Conservation (phyloP, 2,329 filamentous ascomycete species). For the Fonsecaea monophora region DNA sequence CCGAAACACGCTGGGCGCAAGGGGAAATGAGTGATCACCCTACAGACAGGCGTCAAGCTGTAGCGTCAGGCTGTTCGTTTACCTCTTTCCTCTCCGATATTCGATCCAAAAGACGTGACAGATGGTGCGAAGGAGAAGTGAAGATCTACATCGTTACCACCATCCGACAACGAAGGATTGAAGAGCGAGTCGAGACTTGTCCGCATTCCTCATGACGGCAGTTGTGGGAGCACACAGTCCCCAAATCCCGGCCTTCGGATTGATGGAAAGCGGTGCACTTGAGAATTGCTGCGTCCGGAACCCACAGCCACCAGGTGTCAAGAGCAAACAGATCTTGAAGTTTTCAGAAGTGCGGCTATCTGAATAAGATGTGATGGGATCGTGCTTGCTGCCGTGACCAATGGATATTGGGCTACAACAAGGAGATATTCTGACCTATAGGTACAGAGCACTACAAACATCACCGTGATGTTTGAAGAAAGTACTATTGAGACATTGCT, state of each 20-base stretch:
- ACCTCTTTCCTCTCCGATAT: background rate
- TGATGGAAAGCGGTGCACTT: background rate
- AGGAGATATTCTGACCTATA: background rate
- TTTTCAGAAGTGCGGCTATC: background rate
- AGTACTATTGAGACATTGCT: background rate
- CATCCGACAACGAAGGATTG: background rate
- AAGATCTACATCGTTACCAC: too few species aligned
- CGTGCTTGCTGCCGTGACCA: background rate
- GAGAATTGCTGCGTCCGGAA: background rate
- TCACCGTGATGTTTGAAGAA: background rate
- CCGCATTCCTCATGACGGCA: background rate
- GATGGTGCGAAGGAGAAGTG: background rate
- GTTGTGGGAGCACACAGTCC: background rate
- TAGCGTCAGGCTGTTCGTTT: background rate
- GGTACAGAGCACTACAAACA: background rate
- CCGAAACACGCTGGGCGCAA: background rate
- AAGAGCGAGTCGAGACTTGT: background rate
- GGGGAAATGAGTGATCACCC: background rate
- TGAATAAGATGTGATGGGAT: background rate
- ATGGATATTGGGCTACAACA: background rate
- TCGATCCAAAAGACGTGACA: background rate
- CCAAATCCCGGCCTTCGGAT: background rate
- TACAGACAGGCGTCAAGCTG: background rate
- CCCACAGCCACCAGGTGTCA: background rate
- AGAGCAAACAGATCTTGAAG: background rate